Percentiles rank a stretch among this genome's conserved stretches.
phyloP scores from a whole-genome alignment of 441 rosid genomes.

The Populus hybrid region DNA sequence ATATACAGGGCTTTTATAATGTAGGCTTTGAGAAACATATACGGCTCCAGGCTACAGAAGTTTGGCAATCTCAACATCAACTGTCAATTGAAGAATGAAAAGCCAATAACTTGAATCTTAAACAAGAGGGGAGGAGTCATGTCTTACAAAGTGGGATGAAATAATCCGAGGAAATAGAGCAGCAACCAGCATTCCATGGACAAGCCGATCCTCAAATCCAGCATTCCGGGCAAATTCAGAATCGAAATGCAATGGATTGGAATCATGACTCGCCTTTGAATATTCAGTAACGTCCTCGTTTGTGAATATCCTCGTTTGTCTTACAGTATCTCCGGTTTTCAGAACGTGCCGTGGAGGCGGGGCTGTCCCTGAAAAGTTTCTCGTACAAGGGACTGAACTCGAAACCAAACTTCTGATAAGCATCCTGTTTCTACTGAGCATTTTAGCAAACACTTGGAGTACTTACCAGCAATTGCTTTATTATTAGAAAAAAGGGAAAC shows the following conservation, averaged over 20 bases:
- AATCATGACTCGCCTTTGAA: constrained; percentile 68
- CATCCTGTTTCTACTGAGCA: not conserved
- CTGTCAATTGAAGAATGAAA: not conserved
- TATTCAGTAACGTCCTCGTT: constrained; percentile 54
- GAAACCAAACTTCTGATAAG: not conserved
- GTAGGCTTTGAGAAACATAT: constrained; percentile 77
- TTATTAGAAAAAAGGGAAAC: not conserved
- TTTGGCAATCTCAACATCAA: not conserved
- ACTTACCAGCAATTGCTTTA: not conserved
- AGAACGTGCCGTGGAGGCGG: constrained; percentile 15
- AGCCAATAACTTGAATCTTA: not conserved
- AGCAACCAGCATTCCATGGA: constrained; percentile 86
- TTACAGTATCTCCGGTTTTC: constrained; percentile 54
- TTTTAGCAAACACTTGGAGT: not conserved
- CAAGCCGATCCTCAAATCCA: constrained; percentile 65
- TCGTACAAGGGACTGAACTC: not conserved
- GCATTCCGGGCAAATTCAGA: constrained; percentile 45
- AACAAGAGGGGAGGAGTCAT: not conserved
- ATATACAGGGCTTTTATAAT: constrained; percentile 66
- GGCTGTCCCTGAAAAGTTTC: not conserved
- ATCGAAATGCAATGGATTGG: constrained; percentile 77
- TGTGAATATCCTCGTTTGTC: constrained; percentile 54
- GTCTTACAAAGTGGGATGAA: constrained; percentile 69
- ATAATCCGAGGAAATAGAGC: constrained; percentile 77
- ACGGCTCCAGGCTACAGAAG: constrained; percentile 76